These are phyloP conservation scores for Fusarium sp. DNA, from an alignment of 2,329 filamentous ascomycete genomes.

Conservation along the genomic window DNA sequence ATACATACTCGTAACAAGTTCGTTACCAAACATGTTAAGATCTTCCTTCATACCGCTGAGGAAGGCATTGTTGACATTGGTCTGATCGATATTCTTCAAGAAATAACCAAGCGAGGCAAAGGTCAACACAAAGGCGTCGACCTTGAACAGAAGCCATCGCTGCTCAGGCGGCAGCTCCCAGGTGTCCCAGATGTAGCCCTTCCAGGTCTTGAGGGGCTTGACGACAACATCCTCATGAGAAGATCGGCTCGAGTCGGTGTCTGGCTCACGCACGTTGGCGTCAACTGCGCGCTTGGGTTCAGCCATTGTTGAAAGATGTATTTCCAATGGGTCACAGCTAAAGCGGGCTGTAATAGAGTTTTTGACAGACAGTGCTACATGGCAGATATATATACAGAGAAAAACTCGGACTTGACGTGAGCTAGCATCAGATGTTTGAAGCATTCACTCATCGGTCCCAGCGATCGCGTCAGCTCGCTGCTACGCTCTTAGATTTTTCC, in stretches of 20 bases:
- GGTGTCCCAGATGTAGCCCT: conserved; percentile 54
- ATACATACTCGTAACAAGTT: conserved; percentile 39
- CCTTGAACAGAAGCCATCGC: conserved; percentile 50
- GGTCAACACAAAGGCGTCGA: conserved; percentile 51
- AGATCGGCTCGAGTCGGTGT: background rate
- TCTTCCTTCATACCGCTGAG: conserved; percentile 42
- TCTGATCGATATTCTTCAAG: conserved; percentile 54
- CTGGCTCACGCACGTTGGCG: background rate
- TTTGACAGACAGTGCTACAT: background rate
- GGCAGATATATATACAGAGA: background rate
- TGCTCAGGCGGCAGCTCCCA: conserved; percentile 50
- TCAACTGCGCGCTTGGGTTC: conserved; percentile 2
- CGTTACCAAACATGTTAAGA: conserved; percentile 32
- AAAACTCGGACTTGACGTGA: background rate
- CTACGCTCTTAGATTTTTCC: background rate
- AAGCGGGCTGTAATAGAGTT: background rate
- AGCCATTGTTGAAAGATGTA: conserved; percentile 4
- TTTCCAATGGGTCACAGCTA: background rate
- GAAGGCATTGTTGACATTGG: conserved; percentile 56
- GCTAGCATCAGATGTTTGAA: background rate
- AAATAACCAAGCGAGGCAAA: conserved; percentile 51
- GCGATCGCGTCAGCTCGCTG: conserved; percentile 35
- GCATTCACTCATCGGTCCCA: conserved; percentile 34
- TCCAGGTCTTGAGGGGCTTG: conserved; percentile 45
- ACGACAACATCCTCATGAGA: background rate